These are phyloP conservation scores for Diophrys appendiculata DNA, from an alignment of 73 alveolate species.

Conservation along the genomic window DNA sequence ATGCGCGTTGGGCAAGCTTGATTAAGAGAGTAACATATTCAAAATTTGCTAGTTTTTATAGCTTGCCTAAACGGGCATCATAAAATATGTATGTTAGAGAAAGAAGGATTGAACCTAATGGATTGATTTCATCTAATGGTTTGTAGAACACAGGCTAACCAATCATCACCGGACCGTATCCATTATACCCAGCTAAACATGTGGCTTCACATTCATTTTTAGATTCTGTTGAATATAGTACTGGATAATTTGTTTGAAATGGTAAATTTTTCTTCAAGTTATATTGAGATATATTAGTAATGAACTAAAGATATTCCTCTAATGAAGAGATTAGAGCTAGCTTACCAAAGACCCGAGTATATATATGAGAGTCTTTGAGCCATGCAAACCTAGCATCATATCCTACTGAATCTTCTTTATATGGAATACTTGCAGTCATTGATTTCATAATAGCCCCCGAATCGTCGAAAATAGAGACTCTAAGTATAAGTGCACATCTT, in stretches of 20 bases:
- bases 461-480: slow-evolving; percentile 30
- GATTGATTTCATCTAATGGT: slow-evolving; percentile 37
- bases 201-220: slow-evolving; percentile 23
- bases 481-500: slow-evolving; percentile 24
- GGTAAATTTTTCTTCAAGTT: slow-evolving; percentile 20
- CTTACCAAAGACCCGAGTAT: slow-evolving; percentile 16
- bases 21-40: slow-evolving; percentile 23
- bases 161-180: slow-evolving; percentile 22
- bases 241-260: slow-evolving; percentile 26
- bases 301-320: slow-evolving; percentile 17
- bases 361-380: slow-evolving; percentile 29
- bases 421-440: slow-evolving; percentile 35
- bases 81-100: slow-evolving; percentile 34
- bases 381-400: slow-evolving; percentile 33
- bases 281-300: slow-evolving; percentile 25
- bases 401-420: slow-evolving; percentile 11
- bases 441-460: slow-evolving; percentile 45
- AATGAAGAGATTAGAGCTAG: slow-evolving; percentile 15
- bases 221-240: slow-evolving; percentile 14
- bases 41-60: slow-evolving; percentile 35
- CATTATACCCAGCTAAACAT: slow-evolving; percentile 45
- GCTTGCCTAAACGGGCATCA: slow-evolving; percentile 26
- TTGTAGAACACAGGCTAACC: slow-evolving; percentile 38
- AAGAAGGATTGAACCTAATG: slow-evolving; percentile 27
- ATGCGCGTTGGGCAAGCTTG: slow-evolving; percentile 32